phyloP scores from a whole-genome alignment of 805 yeast genomes.

The Kluyveromyces lactis region DNA sequence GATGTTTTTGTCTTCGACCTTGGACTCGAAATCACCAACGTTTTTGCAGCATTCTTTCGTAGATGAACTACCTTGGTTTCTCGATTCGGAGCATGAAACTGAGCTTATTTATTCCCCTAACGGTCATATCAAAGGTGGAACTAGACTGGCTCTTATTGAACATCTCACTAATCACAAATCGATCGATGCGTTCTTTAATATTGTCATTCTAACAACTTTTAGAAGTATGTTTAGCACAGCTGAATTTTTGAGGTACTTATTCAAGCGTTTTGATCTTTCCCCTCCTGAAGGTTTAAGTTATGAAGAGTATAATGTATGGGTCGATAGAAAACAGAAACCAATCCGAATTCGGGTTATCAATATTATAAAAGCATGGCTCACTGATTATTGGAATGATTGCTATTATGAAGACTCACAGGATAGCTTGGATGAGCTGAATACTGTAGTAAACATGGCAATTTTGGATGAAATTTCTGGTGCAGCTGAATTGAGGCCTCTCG shows the following conservation, averaged over 20 bases:
- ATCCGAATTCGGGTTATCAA: constrained; percentile 59
- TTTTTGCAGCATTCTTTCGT: constrained; percentile 4
- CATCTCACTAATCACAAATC: constrained; percentile 70
- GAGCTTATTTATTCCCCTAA: constrained; percentile 54
- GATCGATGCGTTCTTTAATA: constrained; percentile 53
- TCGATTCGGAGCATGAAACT: constrained; percentile 58
- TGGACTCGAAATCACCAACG: background rate
- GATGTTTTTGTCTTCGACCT: background rate
- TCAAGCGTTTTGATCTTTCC: constrained; percentile 55
- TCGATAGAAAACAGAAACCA: constrained; percentile 57
- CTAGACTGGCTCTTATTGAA: constrained; percentile 67
- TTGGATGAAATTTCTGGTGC: constrained; percentile 38
- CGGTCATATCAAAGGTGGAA: constrained; percentile 77
- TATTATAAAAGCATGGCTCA: constrained; percentile 57
- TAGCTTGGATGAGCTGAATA: constrained; percentile 26
- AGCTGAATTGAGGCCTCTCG: constrained; percentile 9
- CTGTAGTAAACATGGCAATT: constrained; percentile 34
- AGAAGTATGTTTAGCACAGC: constrained; percentile 62
- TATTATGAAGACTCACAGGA: constrained; percentile 39
- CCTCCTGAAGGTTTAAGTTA: constrained; percentile 86
- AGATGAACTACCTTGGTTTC: constrained; percentile 57
- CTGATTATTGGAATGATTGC: constrained; percentile 60
- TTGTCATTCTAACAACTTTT: constrained; percentile 67
- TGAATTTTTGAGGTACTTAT: constrained; percentile 50
- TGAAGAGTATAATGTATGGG: constrained; percentile 76